These are phyloP conservation scores for Aspergillus kassunensis DNA, from an alignment of 495 filamentous ascomycete genomes.

Conservation along the genomic window DNA sequence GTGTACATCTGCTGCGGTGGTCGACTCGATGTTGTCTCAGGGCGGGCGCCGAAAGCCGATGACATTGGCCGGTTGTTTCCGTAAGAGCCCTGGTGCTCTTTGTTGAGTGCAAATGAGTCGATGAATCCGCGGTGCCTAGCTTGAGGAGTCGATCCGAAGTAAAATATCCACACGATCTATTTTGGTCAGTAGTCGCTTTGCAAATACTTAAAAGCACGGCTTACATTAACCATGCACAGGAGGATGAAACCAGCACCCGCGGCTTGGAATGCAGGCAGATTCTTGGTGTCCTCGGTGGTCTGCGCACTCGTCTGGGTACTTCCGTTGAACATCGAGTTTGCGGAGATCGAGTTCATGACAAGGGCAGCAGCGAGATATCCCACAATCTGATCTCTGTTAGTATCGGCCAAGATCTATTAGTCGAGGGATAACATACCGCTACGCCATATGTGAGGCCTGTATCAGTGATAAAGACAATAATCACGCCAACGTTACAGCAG, in stretches of 20 bases:
- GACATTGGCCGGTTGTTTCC: conserved; percentile 57
- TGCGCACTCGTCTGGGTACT: not conserved
- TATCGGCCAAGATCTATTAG: not conserved
- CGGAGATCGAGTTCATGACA: conserved; percentile 76
- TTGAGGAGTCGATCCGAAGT: conserved; percentile 89
- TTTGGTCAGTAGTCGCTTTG: too few species aligned
- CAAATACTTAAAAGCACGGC: too few species aligned
- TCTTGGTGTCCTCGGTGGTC: conserved; percentile 7
- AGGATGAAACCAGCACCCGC: conserved; percentile 91
- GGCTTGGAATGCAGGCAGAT: conserved; percentile 70
- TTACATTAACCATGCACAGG: conserved; percentile 89
- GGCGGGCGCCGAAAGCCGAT: conserved; percentile 53
- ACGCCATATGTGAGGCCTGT: conserved; percentile 82
- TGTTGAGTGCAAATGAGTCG: conserved; percentile 92
- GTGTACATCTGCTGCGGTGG: conserved; percentile 99
- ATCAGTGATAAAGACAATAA: conserved; percentile 76
- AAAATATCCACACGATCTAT: conserved; percentile 98
- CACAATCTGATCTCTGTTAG: conserved; percentile 58
- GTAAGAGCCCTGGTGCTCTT: conserved; percentile 66
- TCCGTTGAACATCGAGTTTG: conserved; percentile 75
- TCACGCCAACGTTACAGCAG: conserved; percentile 73
- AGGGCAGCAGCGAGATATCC: conserved; percentile 80
- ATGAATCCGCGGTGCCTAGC: conserved; percentile 86
- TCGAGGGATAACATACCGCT: conserved; percentile 52
- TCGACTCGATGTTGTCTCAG: conserved; percentile 74